Percentiles rank a stretch among this genome's conserved stretches.
Conservation (phyloP, 306 rosid species). For the Rubus idaeus region DNA sequence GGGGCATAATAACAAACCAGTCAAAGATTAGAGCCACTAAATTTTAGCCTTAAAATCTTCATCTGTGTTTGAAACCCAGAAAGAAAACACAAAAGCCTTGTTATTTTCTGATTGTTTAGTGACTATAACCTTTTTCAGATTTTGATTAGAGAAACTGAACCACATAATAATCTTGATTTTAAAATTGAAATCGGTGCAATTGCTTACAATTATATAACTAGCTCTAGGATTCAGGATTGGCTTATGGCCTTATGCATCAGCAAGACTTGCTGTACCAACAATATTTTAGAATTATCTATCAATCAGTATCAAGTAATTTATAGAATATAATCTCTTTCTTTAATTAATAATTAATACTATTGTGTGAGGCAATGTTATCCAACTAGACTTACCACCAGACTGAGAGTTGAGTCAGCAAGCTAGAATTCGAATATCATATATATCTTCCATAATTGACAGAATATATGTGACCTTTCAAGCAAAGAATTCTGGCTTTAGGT, state of each 20-base stretch:
- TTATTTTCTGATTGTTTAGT: no score
- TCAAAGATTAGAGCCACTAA: background rate
- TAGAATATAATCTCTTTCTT: background rate
- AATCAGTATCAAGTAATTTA: slow-evolving; percentile 9
- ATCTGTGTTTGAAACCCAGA: no score
- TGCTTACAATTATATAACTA: background rate
- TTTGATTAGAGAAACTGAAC: background rate
- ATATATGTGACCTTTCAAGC: background rate
- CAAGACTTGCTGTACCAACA: background rate
- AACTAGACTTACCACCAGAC: background rate
- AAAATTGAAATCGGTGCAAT: no score
- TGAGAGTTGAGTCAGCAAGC: background rate
- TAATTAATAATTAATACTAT: background rate
- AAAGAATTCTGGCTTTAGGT: background rate
- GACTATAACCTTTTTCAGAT: no score
- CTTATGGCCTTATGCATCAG: background rate
- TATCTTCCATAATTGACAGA: background rate
- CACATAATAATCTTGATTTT: background rate
- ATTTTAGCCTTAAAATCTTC: no score
- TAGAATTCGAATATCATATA: background rate
- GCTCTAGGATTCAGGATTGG: background rate
- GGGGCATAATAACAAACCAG: background rate
- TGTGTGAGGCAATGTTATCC: background rate
- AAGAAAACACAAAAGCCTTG: no score
- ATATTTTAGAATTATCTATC: slow-evolving; percentile 10